Base-by-base conservation (phyloP, 1,284 basidiomycete genomes). In the Trichosporon sp. region DNA sequence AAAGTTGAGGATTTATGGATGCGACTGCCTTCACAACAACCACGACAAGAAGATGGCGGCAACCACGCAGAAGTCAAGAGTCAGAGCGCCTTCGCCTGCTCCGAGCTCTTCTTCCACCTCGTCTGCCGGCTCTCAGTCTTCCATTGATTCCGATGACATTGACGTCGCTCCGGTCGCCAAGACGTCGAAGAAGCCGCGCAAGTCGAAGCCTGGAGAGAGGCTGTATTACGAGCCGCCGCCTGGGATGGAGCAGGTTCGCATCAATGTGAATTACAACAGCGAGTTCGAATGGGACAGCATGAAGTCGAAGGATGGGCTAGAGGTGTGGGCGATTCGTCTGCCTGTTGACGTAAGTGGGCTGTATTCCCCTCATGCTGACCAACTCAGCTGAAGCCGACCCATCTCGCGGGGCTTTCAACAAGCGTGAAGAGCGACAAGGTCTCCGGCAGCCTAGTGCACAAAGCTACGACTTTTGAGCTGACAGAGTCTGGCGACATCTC, bases 241-340 rank as follows among this genome's bases (percentile, higher is more conserved):
- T 1, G 78, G 78, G 1, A 77, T 78, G 74, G 65, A 70, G 33
- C 62, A 69, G 9, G 40, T 77, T 16, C 65, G 64, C 11, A 56
- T 68, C 2, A 75, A 74, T 4, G 56, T 57, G 7, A 36, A 36
- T 21, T 57, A 57, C 33, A 31, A 16, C 11, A 36, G 56, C 21
- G 70, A 72, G 6, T 78, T 81, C 58, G 78, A 79, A 59, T 80
- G 70, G 64, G 75, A 77, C 23, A 63, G 67, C 16, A 61, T 81
- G 25, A 70, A 73, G 7, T 57, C 40, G 9, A 72, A 73, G 59
- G 66, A 69, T 3, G 73, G 71, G 3, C 67, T 77, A 1, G 74
- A 81, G 65, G 66, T 81, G 10, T 81, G 79, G 79, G 73, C 77
- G 16, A 74, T 81, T 60, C 68, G 79, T n/a, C 70, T 75, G 9